Percentiles rank a stretch among this genome's conserved stretches.
Evolutionary conservation across 192 early-diverging fungal genomes (phyloP).

Genomic region (Coemansia sp.): DNA sequence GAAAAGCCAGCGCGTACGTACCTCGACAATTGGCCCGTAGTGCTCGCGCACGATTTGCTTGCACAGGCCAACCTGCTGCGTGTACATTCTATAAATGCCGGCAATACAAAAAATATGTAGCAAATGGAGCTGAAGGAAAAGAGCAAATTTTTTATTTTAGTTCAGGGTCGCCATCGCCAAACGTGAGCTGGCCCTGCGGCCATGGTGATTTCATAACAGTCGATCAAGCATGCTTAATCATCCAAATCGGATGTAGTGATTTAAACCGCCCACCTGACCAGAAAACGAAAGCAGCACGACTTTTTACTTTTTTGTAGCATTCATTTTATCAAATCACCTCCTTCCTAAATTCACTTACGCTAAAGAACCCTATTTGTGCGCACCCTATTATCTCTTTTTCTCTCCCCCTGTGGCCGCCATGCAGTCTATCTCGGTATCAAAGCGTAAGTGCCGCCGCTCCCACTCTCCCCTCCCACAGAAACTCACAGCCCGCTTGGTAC

Average conservation of each 20-base stretch:
- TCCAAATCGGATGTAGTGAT: neutral
- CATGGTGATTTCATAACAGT: neutral
- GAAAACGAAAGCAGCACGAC: neutral
- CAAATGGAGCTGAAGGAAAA: neutral
- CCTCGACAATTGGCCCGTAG: constrained; percentile 77
- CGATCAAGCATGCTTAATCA: neutral
- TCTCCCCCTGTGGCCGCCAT: constrained; percentile 5
- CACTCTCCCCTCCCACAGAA: neutral
- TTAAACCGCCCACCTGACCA: neutral
- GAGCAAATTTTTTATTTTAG: neutral
- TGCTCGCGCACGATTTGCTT: constrained; percentile 66
- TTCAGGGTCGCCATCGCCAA: neutral
- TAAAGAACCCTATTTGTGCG: neutral
- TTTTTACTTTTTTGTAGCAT: neutral
- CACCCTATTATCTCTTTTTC: neutral
- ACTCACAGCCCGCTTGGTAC: neutral
- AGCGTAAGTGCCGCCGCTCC: constrained; percentile 10
- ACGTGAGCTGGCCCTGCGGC: neutral
- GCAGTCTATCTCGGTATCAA: constrained; percentile 18
- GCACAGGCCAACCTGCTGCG: constrained; percentile 41
- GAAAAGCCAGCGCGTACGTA: constrained; percentile 37
- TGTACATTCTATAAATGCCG: constrained; percentile 26
- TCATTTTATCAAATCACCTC: neutral
- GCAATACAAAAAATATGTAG: neutral
- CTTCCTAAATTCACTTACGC: neutral